A percentile compares a stretch with the other conserved stretches of the same genome.
These are phyloP conservation scores for Citeromyces nyonsensis DNA, from an alignment of 805 yeast species.

Conservation along the genomic window DNA sequence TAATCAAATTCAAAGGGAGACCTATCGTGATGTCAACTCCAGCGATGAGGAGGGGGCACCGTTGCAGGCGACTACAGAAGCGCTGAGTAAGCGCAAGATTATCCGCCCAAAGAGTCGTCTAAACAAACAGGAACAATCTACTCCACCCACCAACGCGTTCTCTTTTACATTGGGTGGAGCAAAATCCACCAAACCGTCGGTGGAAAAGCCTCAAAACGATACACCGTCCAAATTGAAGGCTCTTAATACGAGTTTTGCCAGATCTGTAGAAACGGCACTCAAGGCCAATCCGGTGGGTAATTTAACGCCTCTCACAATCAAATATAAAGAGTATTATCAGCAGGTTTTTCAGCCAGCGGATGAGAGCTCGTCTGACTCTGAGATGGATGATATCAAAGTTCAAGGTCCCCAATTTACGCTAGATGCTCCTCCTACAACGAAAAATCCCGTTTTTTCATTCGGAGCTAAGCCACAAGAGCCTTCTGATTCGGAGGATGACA, in stretches of 20 bases:
- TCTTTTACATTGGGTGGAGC: not conserved
- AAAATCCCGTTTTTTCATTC: slow-evolving; percentile 34
- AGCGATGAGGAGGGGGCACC: slow-evolving; percentile 10
- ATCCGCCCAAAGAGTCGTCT: slow-evolving; percentile 4
- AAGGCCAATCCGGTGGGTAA: slow-evolving; percentile 33
- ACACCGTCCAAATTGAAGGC: slow-evolving; percentile 35
- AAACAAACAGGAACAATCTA: slow-evolving; percentile 1
- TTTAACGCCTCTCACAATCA: slow-evolving; percentile 36
- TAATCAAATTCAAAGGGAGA: slow-evolving; percentile 46
- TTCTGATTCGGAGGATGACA: slow-evolving; percentile 43
- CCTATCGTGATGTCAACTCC: slow-evolving; percentile 16
- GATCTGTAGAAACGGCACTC: slow-evolving; percentile 26
- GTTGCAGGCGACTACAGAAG: slow-evolving; percentile 32
- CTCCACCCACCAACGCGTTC: not conserved
- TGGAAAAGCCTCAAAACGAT: slow-evolving; percentile 10
- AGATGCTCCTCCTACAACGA: slow-evolving; percentile 27
- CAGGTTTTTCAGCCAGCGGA: slow-evolving; percentile 12
- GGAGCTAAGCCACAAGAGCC: slow-evolving; percentile 16
- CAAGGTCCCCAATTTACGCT: slow-evolving; percentile 58
- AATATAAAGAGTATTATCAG: slow-evolving; percentile 38
- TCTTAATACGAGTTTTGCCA: slow-evolving; percentile 42
- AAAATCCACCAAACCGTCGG: not conserved
- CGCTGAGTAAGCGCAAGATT: slow-evolving; percentile 47
- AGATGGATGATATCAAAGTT: slow-evolving; percentile 31
- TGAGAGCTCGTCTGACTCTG: slow-evolving; percentile 21